Evolutionary conservation across 2,329 filamentous ascomycete species (phyloP).

Genomic region (Colletotrichum falcatum): DNA sequence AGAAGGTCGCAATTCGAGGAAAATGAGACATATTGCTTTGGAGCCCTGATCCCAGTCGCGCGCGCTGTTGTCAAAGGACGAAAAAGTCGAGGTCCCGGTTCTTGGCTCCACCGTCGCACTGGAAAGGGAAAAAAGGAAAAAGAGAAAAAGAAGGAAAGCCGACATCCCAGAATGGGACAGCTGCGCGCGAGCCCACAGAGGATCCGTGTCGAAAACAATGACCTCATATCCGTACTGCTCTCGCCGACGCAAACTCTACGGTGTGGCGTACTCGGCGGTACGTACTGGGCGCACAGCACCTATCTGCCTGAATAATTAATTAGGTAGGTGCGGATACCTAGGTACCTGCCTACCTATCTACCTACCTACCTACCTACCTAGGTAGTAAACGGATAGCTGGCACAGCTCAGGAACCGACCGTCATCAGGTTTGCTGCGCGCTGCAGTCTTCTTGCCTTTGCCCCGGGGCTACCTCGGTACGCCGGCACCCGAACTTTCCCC

Average conservation of each 20-base stretch:
- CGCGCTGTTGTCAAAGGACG: not conserved
- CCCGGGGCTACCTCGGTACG: conserved; percentile 17
- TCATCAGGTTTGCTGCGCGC: not conserved
- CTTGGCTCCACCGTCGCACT: conserved; percentile 13
- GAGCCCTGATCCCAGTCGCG: not conserved
- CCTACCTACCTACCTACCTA: too few relatives aligned
- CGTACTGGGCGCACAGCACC: not conserved
- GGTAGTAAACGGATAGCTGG: too few relatives aligned
- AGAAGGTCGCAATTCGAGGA: not conserved
- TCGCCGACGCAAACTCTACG: not conserved
- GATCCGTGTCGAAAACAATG: conserved; percentile 32
- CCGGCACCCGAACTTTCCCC: not conserved
- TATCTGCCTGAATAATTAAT: too few relatives aligned
- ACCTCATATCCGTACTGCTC: conserved; percentile 39
- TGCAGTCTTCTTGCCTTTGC: not conserved
- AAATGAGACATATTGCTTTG: not conserved
- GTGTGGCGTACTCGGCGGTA: not conserved
- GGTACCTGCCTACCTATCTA: too few relatives aligned
- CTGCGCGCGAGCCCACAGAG: conserved; percentile 8
- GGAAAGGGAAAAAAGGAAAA: not conserved
- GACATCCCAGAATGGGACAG: not conserved
- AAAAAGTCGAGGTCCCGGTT: conserved; percentile 5
- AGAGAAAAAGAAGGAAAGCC: too few relatives aligned
- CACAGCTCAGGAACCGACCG: too few relatives aligned
- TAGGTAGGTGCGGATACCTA: too few relatives aligned